Conservation (phyloP, 129 eudicot genomes). For the Helianthus tuberosus region DNA sequence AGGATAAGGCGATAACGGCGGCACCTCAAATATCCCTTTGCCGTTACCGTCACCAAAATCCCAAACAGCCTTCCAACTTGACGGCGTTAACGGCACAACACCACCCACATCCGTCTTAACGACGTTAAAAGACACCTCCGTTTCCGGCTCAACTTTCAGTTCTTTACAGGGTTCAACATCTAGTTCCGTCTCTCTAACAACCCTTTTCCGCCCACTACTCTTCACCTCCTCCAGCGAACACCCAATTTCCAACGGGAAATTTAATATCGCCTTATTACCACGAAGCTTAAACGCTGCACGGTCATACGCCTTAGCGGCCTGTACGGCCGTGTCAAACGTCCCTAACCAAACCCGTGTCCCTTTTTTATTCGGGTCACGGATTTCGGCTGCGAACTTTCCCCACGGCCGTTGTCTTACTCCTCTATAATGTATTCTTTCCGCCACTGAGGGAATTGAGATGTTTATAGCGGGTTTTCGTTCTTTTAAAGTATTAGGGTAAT, state of each 20-base stretch:
- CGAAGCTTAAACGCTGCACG: constrained; percentile 44
- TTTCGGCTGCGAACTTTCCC: constrained; percentile 59
- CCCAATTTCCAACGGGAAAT: constrained; percentile 43
- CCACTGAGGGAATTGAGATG: constrained; percentile 29
- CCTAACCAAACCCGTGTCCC: constrained; percentile 53
- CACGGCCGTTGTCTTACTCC: constrained; percentile 53
- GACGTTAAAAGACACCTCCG: background rate
- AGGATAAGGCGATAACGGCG: constrained; percentile 52
- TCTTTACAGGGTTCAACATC: background rate
- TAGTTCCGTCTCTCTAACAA: background rate
- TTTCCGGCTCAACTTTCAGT: constrained; percentile 24
- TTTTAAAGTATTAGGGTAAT: background rate
- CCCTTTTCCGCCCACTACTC: constrained; percentile 34
- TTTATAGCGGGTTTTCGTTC: constrained; percentile 35
- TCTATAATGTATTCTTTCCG: constrained; percentile 32
- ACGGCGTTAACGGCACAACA: constrained; percentile 43
- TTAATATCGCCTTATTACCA: constrained; percentile 48
- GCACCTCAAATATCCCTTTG: constrained; percentile 49
- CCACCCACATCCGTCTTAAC: constrained; percentile 15
- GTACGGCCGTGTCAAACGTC: constrained; percentile 42
- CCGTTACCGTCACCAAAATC: constrained; percentile 41
- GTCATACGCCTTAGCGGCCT: constrained; percentile 54
- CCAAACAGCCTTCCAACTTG: constrained; percentile 46
- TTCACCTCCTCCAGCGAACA: background rate
- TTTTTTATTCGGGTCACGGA: constrained; percentile 47